A percentile compares a stretch with the other conserved stretches of the same genome.
These are phyloP conservation scores for Phylloporus scabripes DNA, from an alignment of 768 basidiomycete species.

Conservation along the genomic window DNA sequence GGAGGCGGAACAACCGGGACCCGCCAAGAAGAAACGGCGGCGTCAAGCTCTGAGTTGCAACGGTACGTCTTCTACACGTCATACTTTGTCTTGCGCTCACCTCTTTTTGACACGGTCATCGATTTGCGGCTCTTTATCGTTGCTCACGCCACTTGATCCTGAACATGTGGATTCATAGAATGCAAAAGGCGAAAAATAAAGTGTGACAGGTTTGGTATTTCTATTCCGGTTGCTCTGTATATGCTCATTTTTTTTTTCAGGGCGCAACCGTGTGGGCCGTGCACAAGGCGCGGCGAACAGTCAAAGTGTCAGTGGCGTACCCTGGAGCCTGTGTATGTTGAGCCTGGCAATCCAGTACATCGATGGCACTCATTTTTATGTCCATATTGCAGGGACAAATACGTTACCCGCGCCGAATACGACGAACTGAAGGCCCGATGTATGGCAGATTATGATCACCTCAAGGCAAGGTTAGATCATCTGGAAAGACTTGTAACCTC, in stretches of 20 bases:
- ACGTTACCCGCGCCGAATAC: conserved; percentile 71
- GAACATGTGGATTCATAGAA: conserved; percentile 39
- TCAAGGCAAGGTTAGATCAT: conserved; percentile 58
- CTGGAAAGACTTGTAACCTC: conserved; percentile 55
- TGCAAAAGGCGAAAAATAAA: conserved; percentile 86
- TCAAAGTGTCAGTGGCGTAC: conserved; percentile 79
- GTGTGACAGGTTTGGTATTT: conserved; percentile 64
- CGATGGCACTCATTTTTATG: conserved; percentile 14
- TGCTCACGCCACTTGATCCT: conserved; percentile 1
- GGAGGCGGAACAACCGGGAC: conserved; percentile 44
- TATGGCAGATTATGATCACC: conserved; percentile 40
- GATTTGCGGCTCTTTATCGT: conserved; percentile 3
- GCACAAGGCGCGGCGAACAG: conserved; percentile 74
- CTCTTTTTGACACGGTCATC: conserved; percentile 11
- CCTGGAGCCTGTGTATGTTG: conserved; percentile 70
- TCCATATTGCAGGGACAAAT: conserved; percentile 56
- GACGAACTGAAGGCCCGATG: conserved; percentile 63
- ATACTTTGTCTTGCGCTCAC: conserved; percentile 14
- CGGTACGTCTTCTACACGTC: conserved; percentile 42
- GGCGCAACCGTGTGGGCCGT: conserved; percentile 77
- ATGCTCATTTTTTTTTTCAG: conserved; percentile 36
- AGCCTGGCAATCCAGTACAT: not conserved
- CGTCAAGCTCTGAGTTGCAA: conserved; percentile 83
- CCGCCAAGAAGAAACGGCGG: conserved; percentile 77
- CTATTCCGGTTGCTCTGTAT: conserved; percentile 7